phyloP scores from a whole-genome alignment of 164 flowering plant genomes.

The Magnolia sinica region DNA sequence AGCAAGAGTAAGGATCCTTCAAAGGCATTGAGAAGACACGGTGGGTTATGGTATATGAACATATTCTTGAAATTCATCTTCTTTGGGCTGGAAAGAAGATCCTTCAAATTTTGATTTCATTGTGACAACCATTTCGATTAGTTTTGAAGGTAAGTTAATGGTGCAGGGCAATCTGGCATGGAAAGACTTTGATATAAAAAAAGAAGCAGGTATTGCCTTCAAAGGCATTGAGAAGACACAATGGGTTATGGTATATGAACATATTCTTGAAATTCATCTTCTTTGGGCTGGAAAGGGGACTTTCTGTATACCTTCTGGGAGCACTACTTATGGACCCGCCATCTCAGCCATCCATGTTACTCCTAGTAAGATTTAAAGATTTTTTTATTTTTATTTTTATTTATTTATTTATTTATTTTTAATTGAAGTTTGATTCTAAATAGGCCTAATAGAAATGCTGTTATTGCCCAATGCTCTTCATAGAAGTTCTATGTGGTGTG shows the following conservation, averaged over 20 bases:
- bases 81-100: too few species aligned
- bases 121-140: too few species aligned
- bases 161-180: constrained; percentile 6
- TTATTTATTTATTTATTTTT: too few species aligned
- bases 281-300: constrained; percentile 61
- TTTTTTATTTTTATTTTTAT: too few species aligned
- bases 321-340: constrained; percentile 48
- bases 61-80: too few species aligned
- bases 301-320: constrained; percentile 49
- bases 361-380: constrained; percentile 43
- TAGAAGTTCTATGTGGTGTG: too few species aligned
- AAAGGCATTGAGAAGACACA: constrained; percentile 38
- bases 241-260: constrained; percentile 47
- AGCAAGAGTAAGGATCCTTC: too few species aligned
- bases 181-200: constrained; percentile 60
- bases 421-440: neutral
- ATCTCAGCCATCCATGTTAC: constrained; percentile 55
- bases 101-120: too few species aligned
- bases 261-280: constrained; percentile 51
- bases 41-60: too few species aligned
- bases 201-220: constrained; percentile 51
- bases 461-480: too few species aligned
- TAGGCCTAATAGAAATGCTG: neutral
- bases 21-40: too few species aligned
- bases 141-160: neutral